Evolutionary conservation across 495 filamentous ascomycete genomes (phyloP).

Genomic region (Trichodelitschia bisporula): DNA sequence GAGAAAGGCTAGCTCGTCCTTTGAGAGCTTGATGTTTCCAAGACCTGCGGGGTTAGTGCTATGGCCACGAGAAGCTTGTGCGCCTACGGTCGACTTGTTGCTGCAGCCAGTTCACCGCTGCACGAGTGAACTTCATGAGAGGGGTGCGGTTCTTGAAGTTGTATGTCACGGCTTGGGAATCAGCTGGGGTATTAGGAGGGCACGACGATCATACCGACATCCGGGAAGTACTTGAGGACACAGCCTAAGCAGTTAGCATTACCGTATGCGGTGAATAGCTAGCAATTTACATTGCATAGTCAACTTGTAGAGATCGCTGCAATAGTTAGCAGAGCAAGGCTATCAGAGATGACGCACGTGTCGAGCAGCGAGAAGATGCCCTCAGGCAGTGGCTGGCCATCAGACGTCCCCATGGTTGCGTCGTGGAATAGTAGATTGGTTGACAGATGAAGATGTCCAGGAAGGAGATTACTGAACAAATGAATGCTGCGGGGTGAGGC

Average conservation of each 20-base stretch:
- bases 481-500: too few relatives aligned
- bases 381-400: slow-evolving; percentile 17
- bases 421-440: too few relatives aligned
- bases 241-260: slow-evolving; percentile 23
- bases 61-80: not conserved
- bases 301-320: slow-evolving; percentile 72
- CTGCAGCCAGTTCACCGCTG: slow-evolving; percentile 66
- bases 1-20: slow-evolving; percentile 61
- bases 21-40: slow-evolving; percentile 45
- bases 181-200: not conserved
- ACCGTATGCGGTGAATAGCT: not conserved
- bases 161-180: slow-evolving; percentile 41
- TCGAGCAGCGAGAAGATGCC: slow-evolving; percentile 83
- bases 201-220: slow-evolving; percentile 35
- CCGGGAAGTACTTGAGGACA: slow-evolving; percentile 67
- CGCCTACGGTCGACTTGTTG: slow-evolving; percentile 49
- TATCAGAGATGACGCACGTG: slow-evolving; percentile 22
- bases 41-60: slow-evolving; percentile 27
- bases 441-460: too few relatives aligned
- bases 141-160: slow-evolving; percentile 87
- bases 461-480: too few relatives aligned
- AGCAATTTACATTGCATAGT: slow-evolving; percentile 59
- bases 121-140: slow-evolving; percentile 66
- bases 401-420: too few relatives aligned
- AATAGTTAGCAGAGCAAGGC: not conserved